Base-by-base conservation (phyloP, 139 green algal species). In the Gonium pectorale region DNA sequence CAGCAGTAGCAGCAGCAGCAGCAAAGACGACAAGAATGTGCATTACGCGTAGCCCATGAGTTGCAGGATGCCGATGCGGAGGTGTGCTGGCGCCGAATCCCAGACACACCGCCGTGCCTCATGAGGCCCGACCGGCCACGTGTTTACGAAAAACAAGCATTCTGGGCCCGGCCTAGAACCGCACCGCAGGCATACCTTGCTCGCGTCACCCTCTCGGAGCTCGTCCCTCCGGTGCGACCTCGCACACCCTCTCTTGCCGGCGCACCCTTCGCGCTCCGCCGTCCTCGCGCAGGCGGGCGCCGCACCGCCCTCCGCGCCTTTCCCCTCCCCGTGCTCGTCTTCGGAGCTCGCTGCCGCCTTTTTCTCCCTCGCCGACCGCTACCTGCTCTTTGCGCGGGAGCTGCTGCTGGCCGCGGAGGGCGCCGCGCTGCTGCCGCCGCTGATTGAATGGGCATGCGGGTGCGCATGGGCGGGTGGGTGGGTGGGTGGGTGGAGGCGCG, bases 331-430 rank as follows among this genome's bases (percentile, higher is more conserved):
- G 44, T 73, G 31, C 77, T 73, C 77, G 31, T 52, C 84, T 43
- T 63, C 67, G n/a, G 90, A 94, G 63, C 85, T 97, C 31, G 73
- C 91, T 9, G 54, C 77, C 15, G 79, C 88, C 22, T 73, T 95
- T 35, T 89, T 95, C n/a, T 17, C 56, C 31, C 77, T 95, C 46
- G 90, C 85, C 5, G 83, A 96, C 83, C 79, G 81, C 38, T 94
- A 91, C 85, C 75, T 95, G 0, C 67, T 96, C 5, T 96, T 96
- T 81, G 86, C 91, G 15, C 89, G 91, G n/a, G 86, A 89, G 27
- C 38, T 72, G 59, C 64, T 97, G 54, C 77, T 93, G 9, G 13
- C 46, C 24, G 85, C 31, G 29, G 64, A 70, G 7, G 74, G 49
- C 11, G 72, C 91, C 27, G 63, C 33, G 37, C 31, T 67, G 59